Base-by-base conservation (phyloP, 148 eudicot species). In the Rhododendron molle region DNA sequence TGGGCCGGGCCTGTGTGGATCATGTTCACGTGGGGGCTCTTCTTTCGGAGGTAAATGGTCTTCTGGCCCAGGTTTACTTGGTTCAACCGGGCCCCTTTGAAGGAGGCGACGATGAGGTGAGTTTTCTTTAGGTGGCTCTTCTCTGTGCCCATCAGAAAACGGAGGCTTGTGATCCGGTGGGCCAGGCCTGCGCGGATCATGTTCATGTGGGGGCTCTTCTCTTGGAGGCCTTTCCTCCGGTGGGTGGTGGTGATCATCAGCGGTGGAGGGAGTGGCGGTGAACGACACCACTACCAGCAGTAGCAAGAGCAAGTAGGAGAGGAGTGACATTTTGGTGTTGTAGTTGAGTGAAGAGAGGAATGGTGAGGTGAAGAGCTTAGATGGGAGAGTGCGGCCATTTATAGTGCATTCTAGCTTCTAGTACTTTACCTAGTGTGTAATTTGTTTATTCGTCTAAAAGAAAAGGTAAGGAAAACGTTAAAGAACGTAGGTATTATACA, bases 331-430 rank as follows among this genome's bases (percentile, higher is more conserved):
- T n/a, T 79, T 49, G 16, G 81, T 13, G 16, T 26, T 32, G 36
- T 71, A 67, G 32, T 26, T 10, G 65, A 14, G 21, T 67, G 73
- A 9, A 30, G 76, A 30, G 38, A 71, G 76, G 76, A 32, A 32
- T 71, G 38, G 36, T 69, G 76, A 47, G 81, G 81, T 79, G 81
- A 79, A 79, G 81, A 49, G 40, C 81, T 34, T 12, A 14, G 15
- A 13, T 12, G 81, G 58, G 18, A 7, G 18, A 3, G 32, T 4
- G 18, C 26, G 38, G 21, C 81, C 38, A 49, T 79, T 79, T 79
- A 47, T 79, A 79, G 58, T 6, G 81, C 81, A 43, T 40, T 77
- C 52, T 4, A 43, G 36, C 26, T 7, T 77, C 80, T 43, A 43
- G 14, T 18, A 8, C 30, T 10, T 2, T 40, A 23, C 80, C 14